phyloP scores from a whole-genome alignment of 1,284 basidiomycete species.

The Ustilago xerochloae region DNA sequence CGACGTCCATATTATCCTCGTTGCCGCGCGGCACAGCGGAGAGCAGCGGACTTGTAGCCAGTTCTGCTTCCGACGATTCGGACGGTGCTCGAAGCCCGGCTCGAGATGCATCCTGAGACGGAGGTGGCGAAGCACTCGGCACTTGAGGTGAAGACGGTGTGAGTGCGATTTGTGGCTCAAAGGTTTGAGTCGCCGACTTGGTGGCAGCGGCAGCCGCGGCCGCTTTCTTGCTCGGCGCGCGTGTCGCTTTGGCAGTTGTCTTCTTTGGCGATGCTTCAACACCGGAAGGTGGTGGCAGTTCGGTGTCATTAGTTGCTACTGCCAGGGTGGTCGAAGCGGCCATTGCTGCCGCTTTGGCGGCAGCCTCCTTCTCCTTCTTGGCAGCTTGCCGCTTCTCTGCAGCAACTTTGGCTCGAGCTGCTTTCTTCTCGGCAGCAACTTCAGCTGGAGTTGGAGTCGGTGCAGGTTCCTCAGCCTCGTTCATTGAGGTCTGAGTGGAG shows the following conservation, averaged over 20 bases:
- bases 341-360: not conserved
- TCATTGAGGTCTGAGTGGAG: not conserved
- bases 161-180: slow-evolving; percentile 18
- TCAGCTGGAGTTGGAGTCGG: not conserved
- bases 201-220: not conserved
- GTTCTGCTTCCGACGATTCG: slow-evolving; percentile 39
- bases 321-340: too few relatives aligned
- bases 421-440: not conserved
- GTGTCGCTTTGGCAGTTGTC: slow-evolving; percentile 1
- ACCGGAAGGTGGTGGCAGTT: slow-evolving; percentile 32
- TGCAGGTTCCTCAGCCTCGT: not conserved
- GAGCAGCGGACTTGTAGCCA: slow-evolving; percentile 48
- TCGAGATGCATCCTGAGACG: not conserved
- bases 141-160: slow-evolving; percentile 27
- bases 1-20: slow-evolving; percentile 33
- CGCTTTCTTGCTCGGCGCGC: slow-evolving; percentile 13
- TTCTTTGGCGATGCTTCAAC: slow-evolving; percentile 11
- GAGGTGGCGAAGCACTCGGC: not conserved
- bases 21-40: slow-evolving; percentile 29
- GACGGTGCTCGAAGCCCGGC: slow-evolving; percentile 25
- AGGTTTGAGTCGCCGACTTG: not conserved
- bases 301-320: too few relatives aligned
- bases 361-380: slow-evolving; percentile 1
- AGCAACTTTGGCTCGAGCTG: slow-evolving; percentile 4
- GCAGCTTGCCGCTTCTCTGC: slow-evolving; percentile 8